Percentiles rank a stretch among this genome's conserved stretches.
Evolutionary conservation across 73 alveolate species (phyloP).

Genomic region (Paraurostyla sp.): DNA sequence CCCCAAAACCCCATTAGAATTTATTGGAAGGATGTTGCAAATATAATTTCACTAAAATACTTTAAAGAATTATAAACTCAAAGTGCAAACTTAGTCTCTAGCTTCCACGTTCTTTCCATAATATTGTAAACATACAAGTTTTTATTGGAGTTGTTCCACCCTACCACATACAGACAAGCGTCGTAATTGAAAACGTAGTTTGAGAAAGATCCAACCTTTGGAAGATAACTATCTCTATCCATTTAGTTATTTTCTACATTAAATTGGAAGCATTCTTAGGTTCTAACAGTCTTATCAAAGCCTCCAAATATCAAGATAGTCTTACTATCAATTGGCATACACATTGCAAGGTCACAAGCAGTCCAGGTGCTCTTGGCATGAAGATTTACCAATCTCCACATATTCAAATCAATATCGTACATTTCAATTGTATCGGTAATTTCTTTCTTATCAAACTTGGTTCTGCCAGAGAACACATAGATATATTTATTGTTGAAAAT

Average conservation of each 20-base stretch:
- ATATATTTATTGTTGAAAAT: slow-evolving; percentile 71
- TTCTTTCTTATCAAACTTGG: slow-evolving; percentile 75
- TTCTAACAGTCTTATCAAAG: slow-evolving; percentile 71
- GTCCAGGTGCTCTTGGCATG: slow-evolving; percentile 76
- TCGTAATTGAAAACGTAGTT: slow-evolving; percentile 75
- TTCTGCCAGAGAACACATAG: slow-evolving; percentile 74
- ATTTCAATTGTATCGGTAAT: slow-evolving; percentile 76
- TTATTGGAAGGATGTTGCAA: too few relatives aligned
- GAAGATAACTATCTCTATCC: slow-evolving; percentile 72
- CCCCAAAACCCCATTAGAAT: too few relatives aligned
- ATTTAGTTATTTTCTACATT: slow-evolving; percentile 65
- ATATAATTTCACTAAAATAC: too few relatives aligned
- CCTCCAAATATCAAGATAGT: slow-evolving; percentile 78
- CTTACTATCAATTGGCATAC: slow-evolving; percentile 73
- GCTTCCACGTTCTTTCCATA: slow-evolving; percentile 75
- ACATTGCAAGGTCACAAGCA: slow-evolving; percentile 80
- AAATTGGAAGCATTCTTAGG: slow-evolving; percentile 76
- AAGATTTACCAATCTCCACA: slow-evolving; percentile 74
- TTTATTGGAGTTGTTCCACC: slow-evolving; percentile 78
- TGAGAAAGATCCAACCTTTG: slow-evolving; percentile 76
- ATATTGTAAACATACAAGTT: slow-evolving; percentile 67
- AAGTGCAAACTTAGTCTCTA: slow-evolving; percentile 68
- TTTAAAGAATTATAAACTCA: not conserved
- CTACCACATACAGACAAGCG: slow-evolving; percentile 68
- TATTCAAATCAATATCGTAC: slow-evolving; percentile 74